A percentile compares a stretch with the other conserved stretches of the same genome.
Evolutionary conservation across 139 green algal genomes (phyloP).

Genomic region (Picochlorum sp.): DNA sequence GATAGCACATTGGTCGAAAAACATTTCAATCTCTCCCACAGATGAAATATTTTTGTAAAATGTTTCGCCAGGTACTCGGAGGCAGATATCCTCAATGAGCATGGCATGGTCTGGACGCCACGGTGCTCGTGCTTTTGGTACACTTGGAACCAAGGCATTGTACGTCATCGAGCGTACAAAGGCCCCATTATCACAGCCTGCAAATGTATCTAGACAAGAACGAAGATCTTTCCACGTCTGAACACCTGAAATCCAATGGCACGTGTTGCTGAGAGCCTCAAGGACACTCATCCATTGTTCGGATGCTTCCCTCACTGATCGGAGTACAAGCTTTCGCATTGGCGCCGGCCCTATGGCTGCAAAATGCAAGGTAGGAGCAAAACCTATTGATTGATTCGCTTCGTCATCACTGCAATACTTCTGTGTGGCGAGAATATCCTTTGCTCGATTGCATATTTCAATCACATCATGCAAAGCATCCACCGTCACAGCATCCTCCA

Average conservation of each 20-base stretch:
- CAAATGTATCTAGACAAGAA: constrained; percentile 3
- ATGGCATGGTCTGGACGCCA: constrained; percentile 41
- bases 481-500: constrained; percentile 3
- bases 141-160: background rate
- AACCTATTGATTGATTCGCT: constrained; percentile 21
- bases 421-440: no score
- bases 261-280: constrained; percentile 28
- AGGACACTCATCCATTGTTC: constrained; percentile 42
- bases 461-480: background rate
- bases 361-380: constrained; percentile 46
- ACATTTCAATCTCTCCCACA: constrained; percentile 39
- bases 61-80: constrained; percentile 4
- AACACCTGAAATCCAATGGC: constrained; percentile 13
- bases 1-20: constrained; percentile 66
- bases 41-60: background rate
- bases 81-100: constrained; percentile 25
- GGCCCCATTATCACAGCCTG: background rate
- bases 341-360: constrained; percentile 52
- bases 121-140: background rate
- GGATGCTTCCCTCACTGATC: constrained; percentile 31
- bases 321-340: constrained; percentile 28
- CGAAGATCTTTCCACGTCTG: constrained; percentile 39
- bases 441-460: no score
- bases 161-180: constrained; percentile 5
- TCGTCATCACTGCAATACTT: background rate